These are phyloP conservation scores for Pseudogymnoascus sp. DNA, from an alignment of 2,329 filamentous ascomycete genomes.

Conservation along the genomic window DNA sequence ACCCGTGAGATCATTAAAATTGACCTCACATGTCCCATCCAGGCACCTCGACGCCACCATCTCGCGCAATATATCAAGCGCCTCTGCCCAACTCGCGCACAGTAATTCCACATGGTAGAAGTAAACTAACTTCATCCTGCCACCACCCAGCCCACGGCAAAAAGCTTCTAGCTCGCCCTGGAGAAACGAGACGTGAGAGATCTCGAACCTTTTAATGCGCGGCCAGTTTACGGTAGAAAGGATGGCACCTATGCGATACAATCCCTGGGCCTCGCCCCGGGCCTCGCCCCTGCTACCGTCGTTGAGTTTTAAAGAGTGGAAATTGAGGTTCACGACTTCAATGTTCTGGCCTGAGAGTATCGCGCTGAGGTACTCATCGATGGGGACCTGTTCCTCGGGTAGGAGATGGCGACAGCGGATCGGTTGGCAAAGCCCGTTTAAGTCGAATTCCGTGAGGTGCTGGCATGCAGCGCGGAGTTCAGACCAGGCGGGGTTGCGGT, in stretches of 20 bases:
- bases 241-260: neutral
- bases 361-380: neutral
- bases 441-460: neutral
- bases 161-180: neutral
- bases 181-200: neutral
- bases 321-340: neutral
- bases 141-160: neutral
- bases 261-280: no score
- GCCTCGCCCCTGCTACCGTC: no score
- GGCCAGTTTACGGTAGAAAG: neutral
- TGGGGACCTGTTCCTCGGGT: neutral
- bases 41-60: neutral
- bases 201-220: neutral
- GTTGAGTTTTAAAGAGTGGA: neutral
- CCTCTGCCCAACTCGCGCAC: neutral
- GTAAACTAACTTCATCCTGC: neutral
- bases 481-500: neutral
- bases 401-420: neutral
- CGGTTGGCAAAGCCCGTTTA: neutral
- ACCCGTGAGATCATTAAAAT: neutral
- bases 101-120: neutral
- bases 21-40: neutral
- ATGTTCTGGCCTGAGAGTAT: neutral
- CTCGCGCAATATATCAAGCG: neutral
- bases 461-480: neutral